phyloP scores from a whole-genome alignment of 345 rosid species.

The Lepidium africanum region DNA sequence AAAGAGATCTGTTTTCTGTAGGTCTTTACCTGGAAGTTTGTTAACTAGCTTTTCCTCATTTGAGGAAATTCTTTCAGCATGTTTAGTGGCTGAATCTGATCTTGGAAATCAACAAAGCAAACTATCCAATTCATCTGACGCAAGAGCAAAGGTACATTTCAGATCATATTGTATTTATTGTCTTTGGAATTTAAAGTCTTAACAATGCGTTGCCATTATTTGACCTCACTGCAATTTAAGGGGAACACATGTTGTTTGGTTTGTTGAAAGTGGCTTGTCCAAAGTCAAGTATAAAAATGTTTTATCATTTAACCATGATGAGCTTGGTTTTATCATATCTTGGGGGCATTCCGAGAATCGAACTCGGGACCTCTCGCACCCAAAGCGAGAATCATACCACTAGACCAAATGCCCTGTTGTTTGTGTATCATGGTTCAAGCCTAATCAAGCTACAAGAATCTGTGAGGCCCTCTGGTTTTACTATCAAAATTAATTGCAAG shows the following conservation, averaged over 20 bases:
- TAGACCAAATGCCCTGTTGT: conserved; percentile 29
- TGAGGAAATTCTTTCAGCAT: neutral
- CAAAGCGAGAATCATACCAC: conserved; percentile 34
- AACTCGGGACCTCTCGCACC: conserved; percentile 31
- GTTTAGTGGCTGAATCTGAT: neutral
- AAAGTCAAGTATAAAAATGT: neutral
- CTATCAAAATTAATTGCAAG: too few relatives aligned
- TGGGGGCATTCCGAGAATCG: conserved; percentile 25
- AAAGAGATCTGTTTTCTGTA: neutral
- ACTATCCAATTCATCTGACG: neutral
- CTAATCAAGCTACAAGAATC: neutral
- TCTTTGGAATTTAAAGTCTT: conserved; percentile 3
- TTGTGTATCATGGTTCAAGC: neutral
- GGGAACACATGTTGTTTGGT: neutral
- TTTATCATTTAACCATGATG: neutral
- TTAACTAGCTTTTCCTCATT: neutral
- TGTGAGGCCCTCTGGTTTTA: neutral
- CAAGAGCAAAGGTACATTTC: conserved; percentile 6
- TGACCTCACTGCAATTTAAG: neutral
- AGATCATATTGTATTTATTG: neutral
- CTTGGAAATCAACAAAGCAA: neutral
- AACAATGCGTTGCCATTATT: conserved; percentile 2
- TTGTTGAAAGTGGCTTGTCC: neutral
- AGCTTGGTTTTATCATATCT: neutral
- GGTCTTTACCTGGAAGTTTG: neutral